Evolutionary conservation across 2,329 filamentous ascomycete genomes (phyloP).

Genomic region (Apiospora koreana): DNA sequence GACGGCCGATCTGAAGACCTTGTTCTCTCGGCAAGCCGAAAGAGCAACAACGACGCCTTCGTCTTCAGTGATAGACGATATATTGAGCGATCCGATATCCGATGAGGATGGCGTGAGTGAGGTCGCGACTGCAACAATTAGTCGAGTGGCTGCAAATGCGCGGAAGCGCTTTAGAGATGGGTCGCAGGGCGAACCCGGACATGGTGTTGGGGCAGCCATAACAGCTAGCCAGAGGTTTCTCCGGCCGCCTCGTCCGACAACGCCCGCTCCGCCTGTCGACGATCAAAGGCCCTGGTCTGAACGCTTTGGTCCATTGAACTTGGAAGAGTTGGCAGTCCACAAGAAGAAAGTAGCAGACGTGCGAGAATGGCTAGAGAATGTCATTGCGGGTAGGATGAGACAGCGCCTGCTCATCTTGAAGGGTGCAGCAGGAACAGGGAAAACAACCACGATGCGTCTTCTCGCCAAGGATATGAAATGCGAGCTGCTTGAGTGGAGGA

Average conservation of each 20-base stretch:
- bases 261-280: slow-evolving; percentile 43
- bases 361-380: slow-evolving; percentile 76
- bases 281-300: slow-evolving; percentile 84
- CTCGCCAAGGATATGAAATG: slow-evolving; percentile 77
- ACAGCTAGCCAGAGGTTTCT: slow-evolving; percentile 54
- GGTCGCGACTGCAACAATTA: slow-evolving; percentile 50
- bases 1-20: slow-evolving; percentile 56
- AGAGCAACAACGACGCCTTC: slow-evolving; percentile 38
- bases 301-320: slow-evolving; percentile 70
- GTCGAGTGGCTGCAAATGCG: slow-evolving; percentile 57
- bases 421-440: slow-evolving; percentile 87
- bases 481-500: slow-evolving; percentile 87
- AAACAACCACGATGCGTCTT: slow-evolving; percentile 82
- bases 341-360: slow-evolving; percentile 93
- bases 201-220: slow-evolving; percentile 18
- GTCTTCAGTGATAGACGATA: slow-evolving; percentile 43
- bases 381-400: slow-evolving; percentile 63
- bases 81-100: slow-evolving; percentile 58
- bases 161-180: slow-evolving; percentile 51
- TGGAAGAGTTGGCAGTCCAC: slow-evolving; percentile 89
- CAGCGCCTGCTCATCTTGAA: slow-evolving; percentile 83
- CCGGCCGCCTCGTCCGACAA: slow-evolving; percentile 37
- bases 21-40: slow-evolving; percentile 64
- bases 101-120: slow-evolving; percentile 57
- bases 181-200: not conserved